Base-by-base conservation (phyloP, 352 stramenopile genomes). In the Phytopythium aichiense region DNA sequence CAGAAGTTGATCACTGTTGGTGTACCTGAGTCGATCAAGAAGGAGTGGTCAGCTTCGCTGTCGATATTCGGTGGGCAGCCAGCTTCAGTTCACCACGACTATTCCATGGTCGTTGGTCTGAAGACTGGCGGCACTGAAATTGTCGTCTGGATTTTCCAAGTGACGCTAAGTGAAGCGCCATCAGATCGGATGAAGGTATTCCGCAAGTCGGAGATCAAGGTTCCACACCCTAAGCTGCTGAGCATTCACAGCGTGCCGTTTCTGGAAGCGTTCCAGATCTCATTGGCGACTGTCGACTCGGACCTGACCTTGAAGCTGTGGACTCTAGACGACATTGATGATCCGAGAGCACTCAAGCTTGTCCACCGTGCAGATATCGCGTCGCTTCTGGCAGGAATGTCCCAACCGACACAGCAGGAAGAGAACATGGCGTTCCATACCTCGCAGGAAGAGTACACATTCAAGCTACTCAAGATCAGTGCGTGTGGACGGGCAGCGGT, bases 61-160 rank as follows among this genome's bases (percentile, higher is more conserved):
- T 80, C 65, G 43, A 71, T 73, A 25, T 84, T 83, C 37, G 43
- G 48, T 8, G 25, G 45, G 3, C 53, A 60, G 48, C 45, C 50
- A 35, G 33, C 22, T 71, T 52, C 64, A 23, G 73, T 59, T 55
- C 66, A 63, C 54, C 65, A 85, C 37, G 83, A 92, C 65, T 92
- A 76, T 40, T 88, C 66, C 33, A 77, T 87, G 51, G 63, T 87
- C 33, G 22, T 88, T 68, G 83, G 77, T 18, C 28, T 87, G n/a
- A 69, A 75, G 31, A 64, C 65, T 46, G 65, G 58, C 8, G 70
- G 74, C 16, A 63, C 22, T 42, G 70, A 75, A 25, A 35, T 91
- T n/a, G 60, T 74, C 20, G 50, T 88, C 20, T 91, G 82, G 80
- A 65, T 88, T 3, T 89, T 91, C 55, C 74, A 78, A 8, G 73